Conservation (phyloP, 2,329 filamentous ascomycete species). For the Aureobasidium vineae region DNA sequence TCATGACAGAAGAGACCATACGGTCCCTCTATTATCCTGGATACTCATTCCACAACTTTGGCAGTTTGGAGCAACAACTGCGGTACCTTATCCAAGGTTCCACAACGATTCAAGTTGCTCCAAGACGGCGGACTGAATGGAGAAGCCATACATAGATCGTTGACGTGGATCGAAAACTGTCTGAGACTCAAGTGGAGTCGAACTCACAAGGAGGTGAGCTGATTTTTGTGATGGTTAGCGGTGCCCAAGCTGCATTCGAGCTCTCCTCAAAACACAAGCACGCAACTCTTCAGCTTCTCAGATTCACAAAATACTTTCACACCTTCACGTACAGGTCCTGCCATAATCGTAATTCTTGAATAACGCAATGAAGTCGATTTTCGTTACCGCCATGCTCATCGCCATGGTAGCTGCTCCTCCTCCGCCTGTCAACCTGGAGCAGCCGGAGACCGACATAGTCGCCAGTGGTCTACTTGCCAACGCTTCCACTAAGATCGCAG, state of each 20-base stretch:
- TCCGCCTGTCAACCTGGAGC: not conserved
- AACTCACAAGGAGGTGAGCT: not conserved
- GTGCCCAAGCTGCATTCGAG: not conserved
- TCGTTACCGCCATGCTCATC: not conserved
- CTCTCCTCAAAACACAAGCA: not conserved
- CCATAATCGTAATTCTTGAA: not conserved
- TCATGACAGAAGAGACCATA: too few species aligned
- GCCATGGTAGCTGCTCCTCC: not conserved
- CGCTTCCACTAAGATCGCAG: not conserved
- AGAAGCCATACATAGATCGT: not conserved
- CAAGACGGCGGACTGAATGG: too few species aligned
- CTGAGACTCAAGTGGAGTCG: not conserved
- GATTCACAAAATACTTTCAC: not conserved
- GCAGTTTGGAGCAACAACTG: too few species aligned
- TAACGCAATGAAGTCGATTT: not conserved
- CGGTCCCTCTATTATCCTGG: too few species aligned
- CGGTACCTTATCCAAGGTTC: too few species aligned
- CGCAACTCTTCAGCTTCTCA: not conserved
- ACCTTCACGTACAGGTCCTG: not conserved
- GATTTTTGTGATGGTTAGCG: not conserved
- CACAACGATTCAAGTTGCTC: too few species aligned
- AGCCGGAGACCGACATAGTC: not conserved
- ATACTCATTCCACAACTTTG: too few species aligned
- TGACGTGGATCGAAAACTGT: not conserved
- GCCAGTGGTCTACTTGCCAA: not conserved